Evolutionary conservation across 805 yeast genomes (phyloP).

Genomic region (Candida arabinofermentans): DNA sequence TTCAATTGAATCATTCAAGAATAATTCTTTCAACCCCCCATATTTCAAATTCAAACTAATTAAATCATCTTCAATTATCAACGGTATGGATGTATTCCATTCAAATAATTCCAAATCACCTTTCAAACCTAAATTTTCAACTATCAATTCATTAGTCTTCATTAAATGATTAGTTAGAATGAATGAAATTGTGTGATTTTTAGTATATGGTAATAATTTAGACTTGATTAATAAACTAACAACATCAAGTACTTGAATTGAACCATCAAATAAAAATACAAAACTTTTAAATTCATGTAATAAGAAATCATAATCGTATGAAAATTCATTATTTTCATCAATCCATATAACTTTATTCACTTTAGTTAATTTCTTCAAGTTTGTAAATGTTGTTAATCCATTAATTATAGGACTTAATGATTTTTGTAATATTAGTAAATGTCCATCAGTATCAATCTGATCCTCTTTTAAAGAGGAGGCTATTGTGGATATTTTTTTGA

Average conservation of each 20-base stretch:
- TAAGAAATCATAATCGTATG: slow-evolving; percentile 16
- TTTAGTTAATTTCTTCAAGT: slow-evolving; percentile 21
- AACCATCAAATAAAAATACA: slow-evolving; percentile 22
- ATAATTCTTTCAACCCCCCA: slow-evolving; percentile 38
- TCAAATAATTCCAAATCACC: slow-evolving; percentile 23
- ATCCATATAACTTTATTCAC: slow-evolving; percentile 29
- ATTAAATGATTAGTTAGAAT: slow-evolving; percentile 8
- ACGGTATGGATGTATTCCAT: slow-evolving; percentile 20
- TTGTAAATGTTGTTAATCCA: slow-evolving; percentile 25
- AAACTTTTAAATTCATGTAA: slow-evolving; percentile 16
- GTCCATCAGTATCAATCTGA: slow-evolving; percentile 4
- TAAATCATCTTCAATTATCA: slow-evolving; percentile 36
- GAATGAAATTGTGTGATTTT: slow-evolving; percentile 15
- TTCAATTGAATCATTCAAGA: slow-evolving; percentile 40
- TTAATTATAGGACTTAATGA: slow-evolving; percentile 23
- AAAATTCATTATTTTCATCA: slow-evolving; percentile 12
- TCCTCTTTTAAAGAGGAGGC: not conserved
- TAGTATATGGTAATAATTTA: slow-evolving; percentile 14
- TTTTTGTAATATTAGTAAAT: slow-evolving; percentile 23
- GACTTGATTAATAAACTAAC: slow-evolving; percentile 12
- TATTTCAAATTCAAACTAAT: slow-evolving; percentile 36
- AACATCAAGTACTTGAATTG: slow-evolving; percentile 7
- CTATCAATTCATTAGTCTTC: slow-evolving; percentile 13
- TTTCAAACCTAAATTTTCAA: slow-evolving; percentile 24
- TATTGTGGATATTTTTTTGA: slow-evolving; percentile 8